Percentiles rank a stretch among this genome's conserved stretches.
Evolutionary conservation across 257 asterid genomes (phyloP).

Genomic region (Solanum chaucha): DNA sequence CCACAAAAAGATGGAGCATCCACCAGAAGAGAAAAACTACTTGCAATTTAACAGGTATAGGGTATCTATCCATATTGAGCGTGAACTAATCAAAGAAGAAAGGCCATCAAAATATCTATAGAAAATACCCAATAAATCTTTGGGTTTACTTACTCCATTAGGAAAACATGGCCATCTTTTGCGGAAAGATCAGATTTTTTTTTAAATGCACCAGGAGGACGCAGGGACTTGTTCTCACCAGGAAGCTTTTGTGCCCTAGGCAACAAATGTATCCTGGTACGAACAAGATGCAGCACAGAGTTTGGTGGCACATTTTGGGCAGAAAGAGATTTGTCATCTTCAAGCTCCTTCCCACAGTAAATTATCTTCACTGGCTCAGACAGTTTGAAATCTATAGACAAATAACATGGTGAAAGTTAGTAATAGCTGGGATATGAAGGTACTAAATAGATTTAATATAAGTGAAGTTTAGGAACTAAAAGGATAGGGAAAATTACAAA

Average conservation of each 20-base stretch:
- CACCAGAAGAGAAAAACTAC: background rate
- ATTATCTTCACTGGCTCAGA: conserved; percentile 84
- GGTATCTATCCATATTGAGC: background rate
- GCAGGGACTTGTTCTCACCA: conserved; percentile 86
- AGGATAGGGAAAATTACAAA: conserved; percentile 11
- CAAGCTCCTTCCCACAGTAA: conserved; percentile 86
- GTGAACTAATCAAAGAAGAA: background rate
- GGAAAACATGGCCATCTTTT: conserved; percentile 93
- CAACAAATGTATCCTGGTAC: conserved; percentile 70
- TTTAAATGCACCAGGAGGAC: conserved; percentile 99
- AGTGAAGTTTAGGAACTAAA: background rate
- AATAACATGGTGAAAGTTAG: background rate
- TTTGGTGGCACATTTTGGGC: conserved; percentile 73
- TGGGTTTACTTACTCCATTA: conserved; percentile 81
- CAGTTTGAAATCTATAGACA: conserved; percentile 68
- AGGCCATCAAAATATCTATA: background rate
- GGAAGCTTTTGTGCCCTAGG: conserved; percentile 98
- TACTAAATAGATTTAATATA: conserved; percentile 2
- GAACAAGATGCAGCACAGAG: conserved; percentile 92
- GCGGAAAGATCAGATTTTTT: conserved; percentile 95
- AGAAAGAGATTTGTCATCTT: conserved; percentile 68
- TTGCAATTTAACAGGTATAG: background rate
- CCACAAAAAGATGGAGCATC: background rate
- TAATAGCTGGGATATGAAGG: background rate
- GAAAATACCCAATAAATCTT: background rate